phyloP scores from a whole-genome alignment of 2,329 filamentous ascomycete genomes.

The Aaosphaeria pasadenensis region DNA sequence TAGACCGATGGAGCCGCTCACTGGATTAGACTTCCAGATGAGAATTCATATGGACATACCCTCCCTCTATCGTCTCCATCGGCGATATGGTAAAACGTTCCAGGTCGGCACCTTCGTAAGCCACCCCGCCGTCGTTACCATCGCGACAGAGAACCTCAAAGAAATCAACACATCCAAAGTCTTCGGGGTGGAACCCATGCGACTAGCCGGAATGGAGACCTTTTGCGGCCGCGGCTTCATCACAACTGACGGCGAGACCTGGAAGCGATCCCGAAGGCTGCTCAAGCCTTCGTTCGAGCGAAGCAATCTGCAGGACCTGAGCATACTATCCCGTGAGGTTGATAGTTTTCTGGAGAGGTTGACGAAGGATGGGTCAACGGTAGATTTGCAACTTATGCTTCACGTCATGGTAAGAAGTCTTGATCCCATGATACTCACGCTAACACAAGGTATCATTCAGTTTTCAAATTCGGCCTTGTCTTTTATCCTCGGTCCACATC shows the following conservation, averaged over 20 bases:
- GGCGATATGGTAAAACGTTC: slow-evolving; percentile 32
- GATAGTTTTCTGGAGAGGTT: slow-evolving; percentile 54
- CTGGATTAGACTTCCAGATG: background rate
- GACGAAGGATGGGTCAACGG: slow-evolving; percentile 46
- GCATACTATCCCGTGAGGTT: too few species aligned
- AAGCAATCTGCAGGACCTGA: slow-evolving; percentile 35
- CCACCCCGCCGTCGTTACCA: slow-evolving; percentile 23
- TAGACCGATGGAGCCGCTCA: background rate
- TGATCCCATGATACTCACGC: too few species aligned
- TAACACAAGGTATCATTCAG: too few species aligned
- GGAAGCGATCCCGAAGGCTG: slow-evolving; percentile 31
- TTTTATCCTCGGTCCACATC: background rate
- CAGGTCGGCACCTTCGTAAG: slow-evolving; percentile 26
- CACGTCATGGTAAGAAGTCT: slow-evolving; percentile 23
- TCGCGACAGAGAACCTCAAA: slow-evolving; percentile 40
- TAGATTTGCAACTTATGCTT: slow-evolving; percentile 29
- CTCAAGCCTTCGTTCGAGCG: slow-evolving; percentile 50
- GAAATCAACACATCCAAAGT: slow-evolving; percentile 36
- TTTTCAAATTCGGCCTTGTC: too few species aligned
- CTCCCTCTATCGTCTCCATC: slow-evolving; percentile 14
- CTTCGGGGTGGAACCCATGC: slow-evolving; percentile 27
- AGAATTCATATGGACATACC: background rate
- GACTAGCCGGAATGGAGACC: slow-evolving; percentile 29
- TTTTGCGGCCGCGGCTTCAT: slow-evolving; percentile 39
- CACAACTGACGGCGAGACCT: slow-evolving; percentile 36